Percentiles rank a stretch among this genome's conserved stretches.
Conservation (phyloP, 2,329 filamentous ascomycete genomes). For the Delphinella strobiligena region DNA sequence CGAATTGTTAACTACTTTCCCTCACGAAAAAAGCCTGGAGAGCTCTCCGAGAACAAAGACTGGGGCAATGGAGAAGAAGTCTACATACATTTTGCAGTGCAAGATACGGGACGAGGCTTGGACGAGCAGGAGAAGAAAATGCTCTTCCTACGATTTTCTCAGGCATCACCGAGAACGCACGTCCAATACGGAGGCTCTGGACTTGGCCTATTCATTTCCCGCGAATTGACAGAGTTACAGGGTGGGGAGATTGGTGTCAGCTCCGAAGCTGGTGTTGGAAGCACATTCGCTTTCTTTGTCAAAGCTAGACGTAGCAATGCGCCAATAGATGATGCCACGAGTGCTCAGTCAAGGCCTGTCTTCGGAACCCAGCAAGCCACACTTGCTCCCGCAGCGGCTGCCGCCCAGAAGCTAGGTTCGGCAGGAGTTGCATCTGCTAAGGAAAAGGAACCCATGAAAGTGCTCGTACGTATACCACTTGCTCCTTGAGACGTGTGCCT, state of each 20-base stretch:
- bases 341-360: no score
- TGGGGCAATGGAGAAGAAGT: constrained; percentile 58
- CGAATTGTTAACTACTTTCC: constrained; percentile 50
- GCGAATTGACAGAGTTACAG: constrained; percentile 68
- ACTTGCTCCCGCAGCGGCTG: no score
- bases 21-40: constrained; percentile 36
- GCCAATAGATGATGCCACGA: constrained; percentile 14
- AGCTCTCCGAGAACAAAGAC: constrained; percentile 41
- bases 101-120: constrained; percentile 65
- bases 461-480: background rate
- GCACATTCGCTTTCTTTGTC: constrained; percentile 67
- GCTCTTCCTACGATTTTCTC: constrained; percentile 68
- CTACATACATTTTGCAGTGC: constrained; percentile 60
- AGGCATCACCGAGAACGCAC: constrained; percentile 64
- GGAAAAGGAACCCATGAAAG: constrained; percentile 4
- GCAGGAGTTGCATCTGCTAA: background rate
- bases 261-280: constrained; percentile 54
- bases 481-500: background rate
- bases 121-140: constrained; percentile 59
- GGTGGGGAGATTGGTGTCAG: constrained; percentile 68
- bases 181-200: constrained; percentile 71
- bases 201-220: constrained; percentile 66
- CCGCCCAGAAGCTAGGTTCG: no score
- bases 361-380: no score
- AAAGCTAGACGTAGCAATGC: constrained; percentile 47